Evolutionary conservation across 1,284 basidiomycete species (phyloP), one percentile per base, ranked within the genome.

Genomic region (Pterula multifida): DNA sequence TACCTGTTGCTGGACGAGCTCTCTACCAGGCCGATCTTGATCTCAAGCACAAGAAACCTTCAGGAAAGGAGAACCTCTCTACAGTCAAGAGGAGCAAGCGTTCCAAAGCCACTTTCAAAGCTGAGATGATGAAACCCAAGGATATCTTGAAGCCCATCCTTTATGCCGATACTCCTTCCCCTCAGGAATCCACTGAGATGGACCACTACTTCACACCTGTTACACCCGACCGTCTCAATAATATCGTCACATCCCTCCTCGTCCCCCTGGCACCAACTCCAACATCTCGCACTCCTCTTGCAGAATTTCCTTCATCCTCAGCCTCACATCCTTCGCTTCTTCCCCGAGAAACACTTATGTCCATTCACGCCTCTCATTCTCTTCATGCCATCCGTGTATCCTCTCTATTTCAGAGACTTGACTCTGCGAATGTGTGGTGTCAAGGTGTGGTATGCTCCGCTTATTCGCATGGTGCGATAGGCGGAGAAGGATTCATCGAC

Each of bases 241-340:
- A n/a, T 22, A 19, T 42, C 17, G 78, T 74, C 9, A 85, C 85
- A 2, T 71, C 72, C 56, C 73, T 89, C 46, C 72, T 85, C 51
- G 73, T 89, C 45, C 85, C 85, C 50, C 74, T 89, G 50, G 81
- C 79, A 0, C 83, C 85, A 0, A 82, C 81, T 3, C 78, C 82
- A 3, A 77, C 79, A 0, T 62, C 71, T 2, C 77, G 79, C 21
- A 63, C 76, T n/a, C 83, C 84, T 1, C 69, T 86, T 49, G 63
- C 72, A 13, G 54, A 61, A 24, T 60, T 65, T 49, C 59, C 67
- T 25, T 54, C 50, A 46, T 55, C 48, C 53, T 55, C 23, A 50
- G 42, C 51, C 3, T 58, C 36, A 25, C 61, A 55, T 63, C 71
- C 53, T 44, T 63, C 65, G 0, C 68, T 87, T 12, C 67, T 85